Percentiles rank a stretch among this genome's conserved stretches.
These are phyloP conservation scores for Candida odintsovae DNA, from an alignment of 805 yeast genomes.

Conservation along the genomic window DNA sequence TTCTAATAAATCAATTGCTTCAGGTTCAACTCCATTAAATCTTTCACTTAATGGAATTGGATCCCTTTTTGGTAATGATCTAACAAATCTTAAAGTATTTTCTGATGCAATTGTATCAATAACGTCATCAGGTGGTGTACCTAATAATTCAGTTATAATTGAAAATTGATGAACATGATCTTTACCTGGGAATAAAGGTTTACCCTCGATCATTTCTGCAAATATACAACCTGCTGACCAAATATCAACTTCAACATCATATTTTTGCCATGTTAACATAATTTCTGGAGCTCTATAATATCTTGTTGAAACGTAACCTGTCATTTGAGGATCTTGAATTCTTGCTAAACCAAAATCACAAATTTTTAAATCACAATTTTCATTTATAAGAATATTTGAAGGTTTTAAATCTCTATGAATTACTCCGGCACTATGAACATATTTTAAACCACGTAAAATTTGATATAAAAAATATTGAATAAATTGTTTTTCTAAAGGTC, in stretches of 20 bases:
- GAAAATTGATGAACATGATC: slow-evolving; percentile 98
- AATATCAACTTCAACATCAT: slow-evolving; percentile 93
- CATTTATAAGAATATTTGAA: slow-evolving; percentile 76
- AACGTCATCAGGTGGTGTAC: slow-evolving; percentile 95
- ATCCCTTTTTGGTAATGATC: slow-evolving; percentile 86
- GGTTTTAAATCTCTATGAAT: slow-evolving; percentile 89
- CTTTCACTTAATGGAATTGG: slow-evolving; percentile 84
- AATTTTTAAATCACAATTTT: slow-evolving; percentile 85
- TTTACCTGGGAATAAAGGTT: slow-evolving; percentile 95
- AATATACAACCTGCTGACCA: slow-evolving; percentile 98
- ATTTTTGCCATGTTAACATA: slow-evolving; percentile 98
- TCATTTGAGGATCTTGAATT: slow-evolving; percentile 98
- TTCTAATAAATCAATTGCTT: slow-evolving; percentile 81
- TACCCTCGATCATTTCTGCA: slow-evolving; percentile 96
- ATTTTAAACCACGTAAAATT: slow-evolving; percentile 82
- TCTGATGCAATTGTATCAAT: slow-evolving; percentile 95
- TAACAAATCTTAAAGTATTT: slow-evolving; percentile 89
- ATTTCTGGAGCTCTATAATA: slow-evolving; percentile 98
- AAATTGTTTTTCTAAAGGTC: slow-evolving; percentile 94
- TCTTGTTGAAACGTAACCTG: slow-evolving; percentile 94
- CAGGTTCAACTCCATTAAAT: slow-evolving; percentile 73
- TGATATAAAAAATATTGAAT: slow-evolving; percentile 96
- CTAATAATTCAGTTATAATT: slow-evolving; percentile 91
- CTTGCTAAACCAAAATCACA: slow-evolving; percentile 95
- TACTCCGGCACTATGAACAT: slow-evolving; percentile 89